phyloP scores from a whole-genome alignment of 306 rosid species.

The Parietaria judaica region DNA sequence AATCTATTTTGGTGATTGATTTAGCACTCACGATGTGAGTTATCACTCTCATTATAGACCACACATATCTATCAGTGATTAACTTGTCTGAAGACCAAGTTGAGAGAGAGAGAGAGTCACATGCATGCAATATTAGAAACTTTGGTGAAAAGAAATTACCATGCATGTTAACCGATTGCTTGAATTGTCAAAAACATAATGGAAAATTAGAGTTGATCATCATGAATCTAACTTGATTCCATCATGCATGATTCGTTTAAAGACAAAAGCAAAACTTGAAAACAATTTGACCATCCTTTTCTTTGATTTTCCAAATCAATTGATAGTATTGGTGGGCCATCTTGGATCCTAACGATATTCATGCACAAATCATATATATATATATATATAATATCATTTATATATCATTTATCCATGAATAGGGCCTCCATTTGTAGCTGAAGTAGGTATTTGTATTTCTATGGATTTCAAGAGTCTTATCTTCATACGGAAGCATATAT shows the following conservation, averaged over 20 bases:
- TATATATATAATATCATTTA: too few species aligned
- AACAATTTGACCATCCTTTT: not conserved
- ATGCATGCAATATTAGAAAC: not conserved
- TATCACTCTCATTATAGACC: not conserved
- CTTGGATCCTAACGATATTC: not conserved
- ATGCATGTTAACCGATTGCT: not conserved
- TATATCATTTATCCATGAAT: slow-evolving; percentile 2
- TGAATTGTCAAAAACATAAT: not conserved
- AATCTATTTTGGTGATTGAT: slow-evolving; percentile 9
- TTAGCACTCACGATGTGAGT: not conserved
- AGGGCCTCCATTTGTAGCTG: slow-evolving; percentile 2
- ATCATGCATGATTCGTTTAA: slow-evolving; percentile 7
- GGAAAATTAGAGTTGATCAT: not conserved
- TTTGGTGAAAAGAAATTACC: not conserved
- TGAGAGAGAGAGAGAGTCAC: not conserved
- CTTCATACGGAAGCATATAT: not conserved
- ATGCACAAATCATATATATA: too few species aligned
- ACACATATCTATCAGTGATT: slow-evolving; percentile 8
- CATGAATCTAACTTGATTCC: not conserved
- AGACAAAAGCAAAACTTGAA: not conserved
- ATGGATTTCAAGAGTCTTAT: not conserved
- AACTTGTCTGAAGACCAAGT: slow-evolving; percentile 5
- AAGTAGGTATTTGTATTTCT: slow-evolving; percentile 17
- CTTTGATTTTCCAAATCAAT: not conserved
- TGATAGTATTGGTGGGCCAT: slow-evolving; percentile 5